Evolutionary conservation across 176 grass and related monocot species (phyloP), one percentile per base, ranked within the genome.

Genomic region (Neostapfia colusana): DNA sequence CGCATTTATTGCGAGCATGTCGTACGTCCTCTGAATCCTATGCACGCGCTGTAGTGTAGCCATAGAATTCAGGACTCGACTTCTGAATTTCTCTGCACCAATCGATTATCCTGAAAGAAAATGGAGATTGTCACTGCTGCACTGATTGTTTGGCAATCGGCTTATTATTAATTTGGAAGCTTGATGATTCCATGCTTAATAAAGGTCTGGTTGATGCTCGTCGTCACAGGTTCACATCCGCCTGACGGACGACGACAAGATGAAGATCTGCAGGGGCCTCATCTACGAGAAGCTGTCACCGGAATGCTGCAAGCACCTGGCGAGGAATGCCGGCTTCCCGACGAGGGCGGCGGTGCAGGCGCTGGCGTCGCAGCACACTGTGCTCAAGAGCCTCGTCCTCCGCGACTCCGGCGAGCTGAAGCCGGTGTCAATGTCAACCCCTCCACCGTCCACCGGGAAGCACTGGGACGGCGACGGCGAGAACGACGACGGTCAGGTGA

Each of bases 281-380:
- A 87, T 76, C 84, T 99, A 99, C 57, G 96, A 99, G 85, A 93
- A 99, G 72, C 96, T 99, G 37, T 92, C 92, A 35, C 89, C 89
- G 8, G 87, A 99, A 15, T 90, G 89, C 77, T 95, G 89, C 87
- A 93, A 95, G 80, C 87, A 95, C 78, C 87, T 99, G 1, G 88
- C 96, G 4, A 70, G 69, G 60, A 99, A 93, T 72, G 21, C 69
- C 4, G 83, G 69, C 6, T 99, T 99, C 74, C 92, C 95, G 24
- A 89, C 95, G 81, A 84, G 87, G 75, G 93, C 85, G 40, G 81
- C 89, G 61, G 93, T 95, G 68, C 89, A 89, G 81, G 95, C 92
- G 42, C 89, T 99, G 66, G 80, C 89, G 46, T 95, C 89, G 18
- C 96, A 99, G 73, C 96, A 95, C 70, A 82, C 70, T 1, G 90